Base-by-base conservation (phyloP, 192 early-diverging fungal species). In the Linderina pennispora region DNA sequence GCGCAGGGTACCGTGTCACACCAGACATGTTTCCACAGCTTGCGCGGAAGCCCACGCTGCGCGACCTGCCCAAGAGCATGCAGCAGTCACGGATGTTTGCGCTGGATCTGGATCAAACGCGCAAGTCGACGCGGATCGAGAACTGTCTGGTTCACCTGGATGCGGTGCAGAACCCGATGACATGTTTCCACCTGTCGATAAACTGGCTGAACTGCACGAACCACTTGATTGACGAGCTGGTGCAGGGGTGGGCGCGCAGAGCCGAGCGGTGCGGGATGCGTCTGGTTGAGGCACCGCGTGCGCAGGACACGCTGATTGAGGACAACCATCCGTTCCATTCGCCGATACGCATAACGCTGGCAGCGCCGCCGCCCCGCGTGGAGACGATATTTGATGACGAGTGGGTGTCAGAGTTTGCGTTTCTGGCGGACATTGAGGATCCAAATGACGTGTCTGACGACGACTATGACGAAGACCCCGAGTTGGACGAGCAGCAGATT, bases 161-260 rank as follows among this genome's bases (percentile, higher is more conserved):
- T 53, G 83, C 88, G 3, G 74, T 87, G 16, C 86, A 96, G 64
- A 94, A 94, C 48, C 78, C 90, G 15, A 77, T 78, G 42, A 79
- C 86, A 39, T 91, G 91, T 58, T 98, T 90, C 54, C 92, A 97
- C 49, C 82, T 97, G 40, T 88, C 92, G 53, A 53, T 98, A 15
- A 84, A 94, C 69, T 98, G 96, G 96, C 66, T 97, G 14, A 90
- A 89, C 32, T 98, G 94, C 63, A 94, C 91, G 2, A 86, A 90
- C 8, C 62, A 86, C 26, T 56, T 91, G 26, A 82, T 98, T 11
- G 89, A 96, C 46, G 92, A 97, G 35, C 58, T 92, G 40, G 71
- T 97, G 19, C 76, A 74, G 28, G 63, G 66, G 4, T 98, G 96
- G 96, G 53, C 74, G 33, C 57, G 88, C 6, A 74, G 77, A 19